Evolutionary conservation across 176 grass and related monocot genomes (phyloP).

Genomic region (Luzula sylvatica): DNA sequence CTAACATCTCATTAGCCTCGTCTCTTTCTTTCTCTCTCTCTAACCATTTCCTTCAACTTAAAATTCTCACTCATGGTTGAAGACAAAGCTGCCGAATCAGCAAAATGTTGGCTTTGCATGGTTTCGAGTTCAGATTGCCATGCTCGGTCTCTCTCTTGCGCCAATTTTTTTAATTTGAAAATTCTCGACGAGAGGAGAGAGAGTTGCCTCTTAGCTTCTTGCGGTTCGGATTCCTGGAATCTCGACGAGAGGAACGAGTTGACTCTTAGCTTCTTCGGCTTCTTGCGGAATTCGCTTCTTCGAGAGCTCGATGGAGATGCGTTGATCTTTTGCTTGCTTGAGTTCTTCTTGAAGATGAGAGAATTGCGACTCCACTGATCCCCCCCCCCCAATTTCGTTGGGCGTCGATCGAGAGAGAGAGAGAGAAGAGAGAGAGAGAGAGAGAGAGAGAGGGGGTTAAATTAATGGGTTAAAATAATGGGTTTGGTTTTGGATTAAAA

Average conservation of each 20-base stretch:
- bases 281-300: constrained; percentile 64
- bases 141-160: constrained; percentile 85
- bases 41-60: constrained; percentile 54
- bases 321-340: constrained; percentile 67
- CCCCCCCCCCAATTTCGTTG: constrained; percentile 41
- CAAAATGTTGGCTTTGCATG: constrained; percentile 79
- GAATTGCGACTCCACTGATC: constrained; percentile 57
- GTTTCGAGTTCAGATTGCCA: constrained; percentile 95
- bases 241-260: constrained; percentile 30
- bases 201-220: too few relatives aligned
- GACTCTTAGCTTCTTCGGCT: constrained; percentile 43
- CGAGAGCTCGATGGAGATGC: constrained; percentile 45
- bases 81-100: constrained; percentile 60
- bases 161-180: constrained; percentile 64
- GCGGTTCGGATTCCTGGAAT: constrained; percentile 31
- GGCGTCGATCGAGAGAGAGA: too few relatives aligned
- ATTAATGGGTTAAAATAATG: too few relatives aligned
- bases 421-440: too few relatives aligned
- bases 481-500: too few relatives aligned
- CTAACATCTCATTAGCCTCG: constrained; percentile 40
- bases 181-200: too few relatives aligned
- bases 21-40: constrained; percentile 41
- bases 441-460: too few relatives aligned
- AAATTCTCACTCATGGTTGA: constrained; percentile 65
- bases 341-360: constrained; percentile 67